A percentile compares a stretch with the other conserved stretches of the same genome.
Conservation (phyloP, 23 red algal genomes). For the Gracilariopsis chorda region DNA sequence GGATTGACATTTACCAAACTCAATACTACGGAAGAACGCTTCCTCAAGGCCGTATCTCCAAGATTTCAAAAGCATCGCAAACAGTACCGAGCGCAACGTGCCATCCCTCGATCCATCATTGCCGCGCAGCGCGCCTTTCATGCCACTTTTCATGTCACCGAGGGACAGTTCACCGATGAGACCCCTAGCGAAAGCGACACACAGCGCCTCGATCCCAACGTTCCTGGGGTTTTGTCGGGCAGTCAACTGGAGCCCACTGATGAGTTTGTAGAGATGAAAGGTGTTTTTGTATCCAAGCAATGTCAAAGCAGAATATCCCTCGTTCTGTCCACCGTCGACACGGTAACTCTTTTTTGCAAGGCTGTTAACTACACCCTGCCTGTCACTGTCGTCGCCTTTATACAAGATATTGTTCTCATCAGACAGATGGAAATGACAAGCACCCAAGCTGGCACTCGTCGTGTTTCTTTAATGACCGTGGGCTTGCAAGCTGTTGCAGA, state of each 20-base stretch:
- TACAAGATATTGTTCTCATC: slow-evolving; percentile 77
- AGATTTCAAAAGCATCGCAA: slow-evolving; percentile 31
- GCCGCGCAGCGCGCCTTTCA: slow-evolving; percentile 31
- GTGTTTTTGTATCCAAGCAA: slow-evolving; percentile 31
- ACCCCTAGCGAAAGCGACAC: slow-evolving; percentile 7
- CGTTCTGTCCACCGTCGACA: slow-evolving; percentile 74
- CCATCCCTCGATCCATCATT: background rate
- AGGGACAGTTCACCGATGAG: slow-evolving; percentile 33
- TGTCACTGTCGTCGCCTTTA: slow-evolving; percentile 69
- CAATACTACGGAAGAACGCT: slow-evolving; percentile 15
- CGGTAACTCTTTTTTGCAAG: slow-evolving; percentile 64
- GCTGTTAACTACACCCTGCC: slow-evolving; percentile 88
- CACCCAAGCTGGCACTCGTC: slow-evolving; percentile 69
- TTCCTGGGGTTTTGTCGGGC: slow-evolving; percentile 9
- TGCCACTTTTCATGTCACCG: slow-evolving; percentile 37
- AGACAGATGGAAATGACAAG: slow-evolving; percentile 89
- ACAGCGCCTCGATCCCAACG: background rate
- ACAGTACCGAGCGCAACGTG: slow-evolving; percentile 11
- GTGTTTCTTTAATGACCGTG: slow-evolving; percentile 77
- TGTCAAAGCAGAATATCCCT: slow-evolving; percentile 55
- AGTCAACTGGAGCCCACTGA: slow-evolving; percentile 4
- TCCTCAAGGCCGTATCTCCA: slow-evolving; percentile 31
- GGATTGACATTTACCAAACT: too few relatives aligned
- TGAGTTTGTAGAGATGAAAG: slow-evolving; percentile 74
- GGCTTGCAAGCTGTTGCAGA: slow-evolving; percentile 90